Evolutionary conservation across 345 rosid genomes (phyloP).

Genomic region (Cardamine resedifolia): DNA sequence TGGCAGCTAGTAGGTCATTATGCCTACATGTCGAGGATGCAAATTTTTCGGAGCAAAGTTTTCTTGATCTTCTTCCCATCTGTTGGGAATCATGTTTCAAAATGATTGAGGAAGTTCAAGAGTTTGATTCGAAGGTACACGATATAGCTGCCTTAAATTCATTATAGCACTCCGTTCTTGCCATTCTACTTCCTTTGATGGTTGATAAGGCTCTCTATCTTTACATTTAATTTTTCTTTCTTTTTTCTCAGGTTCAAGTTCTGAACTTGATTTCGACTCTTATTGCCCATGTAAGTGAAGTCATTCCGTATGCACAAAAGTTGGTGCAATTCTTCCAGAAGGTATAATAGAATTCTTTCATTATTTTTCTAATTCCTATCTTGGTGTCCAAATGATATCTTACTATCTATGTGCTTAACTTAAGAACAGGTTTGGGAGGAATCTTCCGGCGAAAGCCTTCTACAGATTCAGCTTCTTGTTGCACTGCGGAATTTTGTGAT

Average conservation of each 20-base stretch:
- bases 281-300: conserved; percentile 70
- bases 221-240: conserved; percentile 8
- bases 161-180: conserved; percentile 21
- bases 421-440: conserved; percentile 89
- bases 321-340: conserved; percentile 81
- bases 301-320: conserved; percentile 73
- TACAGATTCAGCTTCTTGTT: conserved; percentile 95
- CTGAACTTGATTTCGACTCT: conserved; percentile 86
- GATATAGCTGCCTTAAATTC: conserved; percentile 18
- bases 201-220: conserved; percentile 15
- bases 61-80: conserved; percentile 82
- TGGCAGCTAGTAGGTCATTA: conserved; percentile 96
- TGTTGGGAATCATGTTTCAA: conserved; percentile 92
- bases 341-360: conserved; percentile 47
- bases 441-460: conserved; percentile 93
- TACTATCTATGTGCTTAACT: conserved; percentile 16
- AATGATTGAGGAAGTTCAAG: conserved; percentile 90
- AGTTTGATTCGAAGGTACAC: conserved; percentile 94
- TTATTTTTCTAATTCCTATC: background rate
- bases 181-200: conserved; percentile 17
- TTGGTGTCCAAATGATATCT: conserved; percentile 19
- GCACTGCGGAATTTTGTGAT: conserved; percentile 85
- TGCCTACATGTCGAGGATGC: conserved; percentile 95
- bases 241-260: conserved; percentile 79
- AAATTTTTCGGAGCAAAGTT: conserved; percentile 71